Base-by-base conservation (phyloP, 2,329 filamentous ascomycete species). In the Apiospora rasikravindrae region DNA sequence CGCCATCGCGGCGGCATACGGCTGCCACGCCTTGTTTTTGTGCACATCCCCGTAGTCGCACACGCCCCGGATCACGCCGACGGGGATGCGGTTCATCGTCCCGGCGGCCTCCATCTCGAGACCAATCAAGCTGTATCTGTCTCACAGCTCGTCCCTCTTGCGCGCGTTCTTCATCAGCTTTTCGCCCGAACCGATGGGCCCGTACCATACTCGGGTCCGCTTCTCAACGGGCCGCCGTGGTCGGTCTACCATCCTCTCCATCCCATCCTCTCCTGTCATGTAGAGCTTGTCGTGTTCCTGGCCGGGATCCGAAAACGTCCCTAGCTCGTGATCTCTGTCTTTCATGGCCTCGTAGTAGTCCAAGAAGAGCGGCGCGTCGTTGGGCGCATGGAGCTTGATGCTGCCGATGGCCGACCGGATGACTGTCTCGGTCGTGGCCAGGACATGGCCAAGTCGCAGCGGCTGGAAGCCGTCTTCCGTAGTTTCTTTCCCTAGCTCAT, bases 51-150 rank as follows among this genome's bases (percentile, higher is more conserved):
- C 70, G 49, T 82, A 82, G 66, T 81, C 76, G 49, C 78, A 80
- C 33, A 82, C 79, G 1, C 81, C 80, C 1, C 78, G 77, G 45
- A 82, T 77, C 5, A 81, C 77, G 1, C 80, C 73, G 24, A 74
- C 79, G 0, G 76, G 78, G 16, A 80, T 77, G 53, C 77, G 67
- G 67, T 81, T 79, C 76, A 77, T 78, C 5, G 80, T 42, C 11
- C 80, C 81, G 7, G 78, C 78, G 0, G 75, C 77, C 70, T 79
- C 80, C 78, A 78, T 82, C 70, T 82, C 81, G 68, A 82, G 82
- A 69, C 78, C 80, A 33, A 70, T 42, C 33, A 67, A 6, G 37
- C 24, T 42, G 10, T 67, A 67, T 44, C 33, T 67, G 42, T 67
- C 64, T 44, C 64, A 37, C 33, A 67, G 64, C 64, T 67, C 33